These are phyloP conservation scores for Aspergillus hortae DNA, from an alignment of 2,329 filamentous ascomycete species.

Conservation along the genomic window DNA sequence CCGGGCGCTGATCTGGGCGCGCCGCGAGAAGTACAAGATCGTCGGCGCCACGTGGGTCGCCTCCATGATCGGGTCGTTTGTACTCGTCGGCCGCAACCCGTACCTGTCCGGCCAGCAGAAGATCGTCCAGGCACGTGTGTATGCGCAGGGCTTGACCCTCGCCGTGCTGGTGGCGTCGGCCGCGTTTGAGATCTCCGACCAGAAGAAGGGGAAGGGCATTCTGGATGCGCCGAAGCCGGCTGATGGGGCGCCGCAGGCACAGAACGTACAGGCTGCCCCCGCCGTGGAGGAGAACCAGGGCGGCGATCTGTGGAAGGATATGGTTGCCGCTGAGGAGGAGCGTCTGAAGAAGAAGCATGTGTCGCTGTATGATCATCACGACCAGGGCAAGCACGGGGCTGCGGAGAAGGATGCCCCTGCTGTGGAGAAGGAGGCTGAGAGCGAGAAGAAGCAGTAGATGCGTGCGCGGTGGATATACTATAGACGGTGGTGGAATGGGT, in stretches of 20 bases:
- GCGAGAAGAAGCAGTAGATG: conserved; percentile 1
- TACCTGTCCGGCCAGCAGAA: conserved; percentile 76
- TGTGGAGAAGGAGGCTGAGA: neutral
- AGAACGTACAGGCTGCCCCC: conserved; percentile 72
- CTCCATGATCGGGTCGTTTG: conserved; percentile 71
- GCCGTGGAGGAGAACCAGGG: conserved; percentile 84
- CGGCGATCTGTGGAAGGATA: conserved; percentile 82
- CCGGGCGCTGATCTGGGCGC: conserved; percentile 68
- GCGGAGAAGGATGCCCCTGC: neutral
- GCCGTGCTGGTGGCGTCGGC: conserved; percentile 79
- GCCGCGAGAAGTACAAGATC: conserved; percentile 80
- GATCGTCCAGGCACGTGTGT: conserved; percentile 89
- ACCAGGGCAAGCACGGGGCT: conserved; percentile 1
- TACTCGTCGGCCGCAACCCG: conserved; percentile 71
- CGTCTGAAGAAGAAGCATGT: conserved; percentile 42
- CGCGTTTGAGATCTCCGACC: conserved; percentile 77
- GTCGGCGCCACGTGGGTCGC: conserved; percentile 79
- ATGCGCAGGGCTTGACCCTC: conserved; percentile 84
- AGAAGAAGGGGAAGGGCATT: conserved; percentile 60
- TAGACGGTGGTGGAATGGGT: neutral
- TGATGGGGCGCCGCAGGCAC: conserved; percentile 49
- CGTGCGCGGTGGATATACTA: neutral
- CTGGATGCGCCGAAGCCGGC: conserved; percentile 50
- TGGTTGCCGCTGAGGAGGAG: conserved; percentile 48
- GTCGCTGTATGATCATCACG: conserved; percentile 30